Evolutionary conservation across 345 rosid genomes (phyloP), one percentile per base, ranked within the genome.

Genomic region (Hevea brasiliensis): DNA sequence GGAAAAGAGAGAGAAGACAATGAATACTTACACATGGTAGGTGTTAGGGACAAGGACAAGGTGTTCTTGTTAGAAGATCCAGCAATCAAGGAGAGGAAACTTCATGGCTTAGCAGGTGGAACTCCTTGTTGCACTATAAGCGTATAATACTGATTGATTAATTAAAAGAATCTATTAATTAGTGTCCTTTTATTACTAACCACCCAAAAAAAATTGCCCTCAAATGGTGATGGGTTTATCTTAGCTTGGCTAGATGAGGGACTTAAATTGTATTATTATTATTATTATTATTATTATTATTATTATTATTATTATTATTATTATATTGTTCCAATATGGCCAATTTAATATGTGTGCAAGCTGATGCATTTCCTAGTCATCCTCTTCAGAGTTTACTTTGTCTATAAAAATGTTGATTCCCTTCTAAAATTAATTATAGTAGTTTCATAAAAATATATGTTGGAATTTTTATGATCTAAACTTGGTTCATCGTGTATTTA

Each of bases 1-100:
- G 99, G 99, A 58, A 95, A 88, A 80, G 97, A 95, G 70, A 89
- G 92, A 81, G 99, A 89, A 40, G 89, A 90, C 65, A 42, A 70
- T 32, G 99, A 92, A 68, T 84, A 75, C 74, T 68, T 95, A 71
- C 98, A 92, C 94, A 92, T 95, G 99, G 90, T 89, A 51, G 99
- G 99, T 3, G 94, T 95, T 68, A 82, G 84, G 72, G 97, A 92
- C 84, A 88, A 86, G 73, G 91, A 92, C 84, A 92, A 95, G 71
- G 86, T 95, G 45, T 79, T 95, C 35, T 68, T 95, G 79, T 72
- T 95, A 66, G 84, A 95, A 77, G 95, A 90, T 87, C 99, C 99
- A 17, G 93, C 94, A 1, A 86, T 85, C 78, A 90, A 81, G 77
- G 97, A 89, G 71, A 86, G 74, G 89, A 94, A 86, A 79, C 90